phyloP scores from a whole-genome alignment of 139 green algal species.

The Tetradesmus obliquus region DNA sequence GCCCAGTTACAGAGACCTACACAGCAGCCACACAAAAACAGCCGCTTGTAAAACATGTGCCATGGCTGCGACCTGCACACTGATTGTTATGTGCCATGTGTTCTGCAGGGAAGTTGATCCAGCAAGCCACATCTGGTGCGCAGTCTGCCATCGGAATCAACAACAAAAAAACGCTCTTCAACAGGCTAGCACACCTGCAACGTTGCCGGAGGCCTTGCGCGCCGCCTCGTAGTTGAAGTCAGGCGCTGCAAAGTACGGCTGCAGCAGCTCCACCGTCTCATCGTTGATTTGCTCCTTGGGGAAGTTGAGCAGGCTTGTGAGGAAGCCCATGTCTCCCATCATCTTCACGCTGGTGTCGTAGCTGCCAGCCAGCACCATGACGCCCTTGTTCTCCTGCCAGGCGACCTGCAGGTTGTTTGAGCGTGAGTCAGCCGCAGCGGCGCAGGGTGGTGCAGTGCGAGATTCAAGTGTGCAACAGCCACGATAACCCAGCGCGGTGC shows the following conservation, averaged over 20 bases:
- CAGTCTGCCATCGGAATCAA: not conserved
- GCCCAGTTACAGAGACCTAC: slow-evolving; percentile 96
- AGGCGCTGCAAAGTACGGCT: slow-evolving; percentile 90
- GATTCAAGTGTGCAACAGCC: not conserved
- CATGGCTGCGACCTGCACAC: slow-evolving; percentile 57
- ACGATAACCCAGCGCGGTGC: not conserved
- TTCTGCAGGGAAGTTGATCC: not conserved
- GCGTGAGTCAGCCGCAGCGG: not conserved
- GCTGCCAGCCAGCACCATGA: slow-evolving; percentile 81
- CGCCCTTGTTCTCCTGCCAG: slow-evolving; percentile 89
- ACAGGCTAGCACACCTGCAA: slow-evolving; percentile 35
- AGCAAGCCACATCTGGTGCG: not conserved
- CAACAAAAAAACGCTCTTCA: not conserved
- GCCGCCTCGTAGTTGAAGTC: slow-evolving; percentile 96
- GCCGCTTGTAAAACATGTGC: too few relatives aligned
- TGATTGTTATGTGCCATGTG: slow-evolving; percentile 49
- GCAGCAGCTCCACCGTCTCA: slow-evolving; percentile 86
- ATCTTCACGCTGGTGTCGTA: slow-evolving; percentile 93
- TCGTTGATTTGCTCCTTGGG: slow-evolving; percentile 97
- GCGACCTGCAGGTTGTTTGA: slow-evolving; percentile 54
- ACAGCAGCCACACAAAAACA: not conserved
- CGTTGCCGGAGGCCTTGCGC: slow-evolving; percentile 86
- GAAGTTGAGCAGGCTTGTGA: slow-evolving; percentile 91
- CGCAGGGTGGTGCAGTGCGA: not conserved
- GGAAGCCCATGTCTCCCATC: slow-evolving; percentile 95